Evolutionary conservation across 2,329 filamentous ascomycete genomes (phyloP).

Genomic region (Domatiomyces globalis): DNA sequence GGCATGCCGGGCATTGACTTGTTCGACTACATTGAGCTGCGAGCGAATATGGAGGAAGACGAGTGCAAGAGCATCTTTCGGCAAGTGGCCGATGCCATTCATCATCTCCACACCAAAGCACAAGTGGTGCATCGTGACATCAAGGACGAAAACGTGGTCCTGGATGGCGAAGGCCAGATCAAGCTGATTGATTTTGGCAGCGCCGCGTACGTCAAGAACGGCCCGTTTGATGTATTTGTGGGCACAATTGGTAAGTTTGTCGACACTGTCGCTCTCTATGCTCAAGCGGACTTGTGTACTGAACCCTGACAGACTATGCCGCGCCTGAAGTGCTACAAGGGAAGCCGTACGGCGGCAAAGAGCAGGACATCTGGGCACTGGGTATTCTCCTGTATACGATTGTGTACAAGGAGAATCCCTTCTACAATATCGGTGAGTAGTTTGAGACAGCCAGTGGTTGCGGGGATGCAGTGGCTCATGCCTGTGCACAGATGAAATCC

Average conservation of each 20-base stretch:
- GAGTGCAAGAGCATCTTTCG: conserved; percentile 92
- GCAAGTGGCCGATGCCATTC: conserved; percentile 77
- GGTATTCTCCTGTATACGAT: conserved; percentile 97
- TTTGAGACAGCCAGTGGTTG: too few species aligned
- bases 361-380: conserved; percentile 96
- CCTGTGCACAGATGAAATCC: conserved; percentile 61
- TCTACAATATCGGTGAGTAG: conserved; percentile 53
- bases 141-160: conserved; percentile 95
- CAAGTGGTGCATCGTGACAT: conserved; percentile 93
- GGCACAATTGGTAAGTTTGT: conserved; percentile 74
- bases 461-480: neutral
- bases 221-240: conserved; percentile 96
- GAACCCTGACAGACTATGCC: conserved; percentile 60
- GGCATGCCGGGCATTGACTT: conserved; percentile 95
- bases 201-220: conserved; percentile 94
- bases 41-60: conserved; percentile 87
- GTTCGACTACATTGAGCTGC: conserved; percentile 95
- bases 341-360: conserved; percentile 81
- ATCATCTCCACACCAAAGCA: conserved; percentile 82
- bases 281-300: conserved; percentile 5
- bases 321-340: conserved; percentile 95
- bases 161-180: conserved; percentile 89
- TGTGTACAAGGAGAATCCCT: conserved; percentile 98
- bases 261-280: neutral
- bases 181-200: conserved; percentile 98